Evolutionary conservation across 1,139 yeast species (phyloP).

Genomic region (Protomyces inouyei): DNA sequence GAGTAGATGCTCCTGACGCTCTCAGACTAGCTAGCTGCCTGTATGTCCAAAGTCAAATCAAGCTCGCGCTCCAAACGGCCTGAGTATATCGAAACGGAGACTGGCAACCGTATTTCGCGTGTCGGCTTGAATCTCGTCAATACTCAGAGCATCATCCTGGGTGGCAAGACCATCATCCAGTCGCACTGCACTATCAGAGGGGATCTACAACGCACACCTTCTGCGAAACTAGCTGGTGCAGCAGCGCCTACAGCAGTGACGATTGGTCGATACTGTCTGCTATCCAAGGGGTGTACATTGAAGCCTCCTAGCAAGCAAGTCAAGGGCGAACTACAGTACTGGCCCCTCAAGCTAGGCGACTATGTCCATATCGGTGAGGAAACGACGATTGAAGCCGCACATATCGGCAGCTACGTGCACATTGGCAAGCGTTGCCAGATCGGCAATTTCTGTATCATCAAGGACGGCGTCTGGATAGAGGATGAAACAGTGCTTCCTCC

Average conservation of each 20-base stretch:
- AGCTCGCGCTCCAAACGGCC: not conserved
- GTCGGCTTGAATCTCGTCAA: conserved; percentile 45
- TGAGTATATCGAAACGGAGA: conserved; percentile 41
- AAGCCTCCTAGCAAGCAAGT: conserved; percentile 39
- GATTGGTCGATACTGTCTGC: conserved; percentile 35
- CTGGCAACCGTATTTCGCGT: conserved; percentile 57
- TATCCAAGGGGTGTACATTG: conserved; percentile 40
- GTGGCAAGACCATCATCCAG: conserved; percentile 40
- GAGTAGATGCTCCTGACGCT: too few relatives aligned
- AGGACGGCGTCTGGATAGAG: conserved; percentile 58
- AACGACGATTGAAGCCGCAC: conserved; percentile 44
- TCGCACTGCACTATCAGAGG: conserved; percentile 25
- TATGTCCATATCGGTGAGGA: conserved; percentile 52
- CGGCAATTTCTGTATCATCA: conserved; percentile 49
- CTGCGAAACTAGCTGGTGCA: conserved; percentile 33
- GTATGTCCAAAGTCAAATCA: not conserved
- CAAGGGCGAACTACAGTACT: conserved; percentile 31
- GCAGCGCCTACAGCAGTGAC: not conserved
- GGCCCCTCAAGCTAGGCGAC: conserved; percentile 53
- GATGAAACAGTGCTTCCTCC: conserved; percentile 52
- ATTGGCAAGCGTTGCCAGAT: conserved; percentile 58
- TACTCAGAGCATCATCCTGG: conserved; percentile 45
- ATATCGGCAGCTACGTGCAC: conserved; percentile 46
- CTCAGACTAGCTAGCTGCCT: too few relatives aligned
- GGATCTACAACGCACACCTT: conserved; percentile 30